Evolutionary conservation across 352 stramenopile genomes (phyloP).

Genomic region (Phytophthora vignae): DNA sequence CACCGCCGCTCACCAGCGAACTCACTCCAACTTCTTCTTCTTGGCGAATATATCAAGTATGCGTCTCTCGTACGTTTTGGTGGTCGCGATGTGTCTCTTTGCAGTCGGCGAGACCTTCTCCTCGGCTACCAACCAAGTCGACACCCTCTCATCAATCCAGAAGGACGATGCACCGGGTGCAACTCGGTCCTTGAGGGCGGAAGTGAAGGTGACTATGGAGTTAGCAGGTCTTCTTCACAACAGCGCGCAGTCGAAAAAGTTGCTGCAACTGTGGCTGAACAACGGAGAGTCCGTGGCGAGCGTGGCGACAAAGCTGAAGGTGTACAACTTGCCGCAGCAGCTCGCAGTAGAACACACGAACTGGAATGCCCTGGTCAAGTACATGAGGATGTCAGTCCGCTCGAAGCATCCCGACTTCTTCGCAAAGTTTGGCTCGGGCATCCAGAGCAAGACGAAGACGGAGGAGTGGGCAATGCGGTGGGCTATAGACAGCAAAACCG

Average conservation of each 20-base stretch:
- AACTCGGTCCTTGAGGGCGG: too few species aligned
- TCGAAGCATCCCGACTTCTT: neutral
- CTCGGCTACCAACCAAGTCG: too few species aligned
- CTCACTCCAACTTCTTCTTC: too few species aligned
- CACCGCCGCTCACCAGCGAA: too few species aligned
- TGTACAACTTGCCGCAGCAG: neutral
- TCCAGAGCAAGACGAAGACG: neutral
- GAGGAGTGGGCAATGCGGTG: neutral
- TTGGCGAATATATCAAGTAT: too few species aligned
- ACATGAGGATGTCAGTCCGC: conserved; percentile 1
- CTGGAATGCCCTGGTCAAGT: neutral
- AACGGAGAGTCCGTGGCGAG: neutral
- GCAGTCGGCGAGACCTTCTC: too few species aligned
- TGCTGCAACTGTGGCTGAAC: neutral
- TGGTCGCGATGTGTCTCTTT: too few species aligned
- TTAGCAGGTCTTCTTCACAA: neutral
- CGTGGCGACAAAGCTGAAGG: neutral
- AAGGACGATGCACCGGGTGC: too few species aligned
- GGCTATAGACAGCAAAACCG: neutral
- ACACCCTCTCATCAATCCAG: too few species aligned
- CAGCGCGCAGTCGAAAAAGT: neutral
- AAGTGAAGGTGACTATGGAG: neutral
- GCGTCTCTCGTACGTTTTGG: too few species aligned
- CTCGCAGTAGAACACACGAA: neutral
- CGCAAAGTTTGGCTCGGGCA: neutral